Evolutionary conservation across 352 stramenopile species (phyloP).

Genomic region (Achlya hypogyna): DNA sequence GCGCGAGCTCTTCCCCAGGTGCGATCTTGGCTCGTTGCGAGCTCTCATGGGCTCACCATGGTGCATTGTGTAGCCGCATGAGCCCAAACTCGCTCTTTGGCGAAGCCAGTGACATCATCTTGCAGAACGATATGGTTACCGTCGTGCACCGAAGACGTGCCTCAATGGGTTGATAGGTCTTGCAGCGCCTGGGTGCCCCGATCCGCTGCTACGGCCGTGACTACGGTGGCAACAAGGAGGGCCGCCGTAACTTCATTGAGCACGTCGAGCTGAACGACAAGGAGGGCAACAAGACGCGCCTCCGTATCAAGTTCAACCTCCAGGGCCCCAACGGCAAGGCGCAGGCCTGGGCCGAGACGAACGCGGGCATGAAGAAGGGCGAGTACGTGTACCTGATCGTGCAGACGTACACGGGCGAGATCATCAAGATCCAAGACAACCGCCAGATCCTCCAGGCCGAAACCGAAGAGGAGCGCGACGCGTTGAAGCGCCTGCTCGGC

Average conservation of each 20-base stretch:
- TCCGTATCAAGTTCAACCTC: slow-evolving; percentile 90
- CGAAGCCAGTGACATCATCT: slow-evolving; percentile 61
- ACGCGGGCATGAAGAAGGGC: slow-evolving; percentile 86
- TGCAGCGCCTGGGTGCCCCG: slow-evolving; percentile 74
- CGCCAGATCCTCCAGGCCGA: slow-evolving; percentile 72
- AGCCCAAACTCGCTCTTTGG: slow-evolving; percentile 76
- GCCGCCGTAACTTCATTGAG: slow-evolving; percentile 92
- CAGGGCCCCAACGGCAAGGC: slow-evolving; percentile 85
- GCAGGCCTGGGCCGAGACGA: slow-evolving; percentile 91
- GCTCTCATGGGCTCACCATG: background rate
- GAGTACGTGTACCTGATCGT: slow-evolving; percentile 95
- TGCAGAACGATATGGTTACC: slow-evolving; percentile 51
- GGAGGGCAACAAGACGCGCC: slow-evolving; percentile 71
- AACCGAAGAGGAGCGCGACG: slow-evolving; percentile 67
- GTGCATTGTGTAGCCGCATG: slow-evolving; percentile 56
- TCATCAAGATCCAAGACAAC: slow-evolving; percentile 92
- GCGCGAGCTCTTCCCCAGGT: slow-evolving; percentile 85
- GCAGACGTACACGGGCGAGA: slow-evolving; percentile 83
- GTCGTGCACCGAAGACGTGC: background rate
- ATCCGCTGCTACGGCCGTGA: slow-evolving; percentile 92
- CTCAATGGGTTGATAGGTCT: slow-evolving; percentile 33
- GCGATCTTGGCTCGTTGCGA: slow-evolving; percentile 3
- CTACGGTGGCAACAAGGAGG: slow-evolving; percentile 88
- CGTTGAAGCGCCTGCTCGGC: slow-evolving; percentile 59
- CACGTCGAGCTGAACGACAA: slow-evolving; percentile 87